Evolutionary conservation across 2,329 filamentous ascomycete species (phyloP).

Genomic region (Leptographium wingfieldii): DNA sequence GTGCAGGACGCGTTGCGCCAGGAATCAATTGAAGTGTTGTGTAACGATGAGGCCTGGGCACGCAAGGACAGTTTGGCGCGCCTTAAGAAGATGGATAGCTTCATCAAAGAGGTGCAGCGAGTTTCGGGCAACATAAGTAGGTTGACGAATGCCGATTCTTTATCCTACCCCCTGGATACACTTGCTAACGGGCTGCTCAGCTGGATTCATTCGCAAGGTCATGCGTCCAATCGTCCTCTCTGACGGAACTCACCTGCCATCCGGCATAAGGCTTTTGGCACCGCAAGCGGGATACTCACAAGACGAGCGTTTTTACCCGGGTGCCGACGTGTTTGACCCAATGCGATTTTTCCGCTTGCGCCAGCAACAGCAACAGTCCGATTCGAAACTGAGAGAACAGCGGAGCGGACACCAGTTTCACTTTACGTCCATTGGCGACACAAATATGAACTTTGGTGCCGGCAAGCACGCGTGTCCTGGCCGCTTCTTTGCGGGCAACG

Average conservation of each 20-base stretch:
- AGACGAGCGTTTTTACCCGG: constrained; percentile 26
- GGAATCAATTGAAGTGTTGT: constrained; percentile 31
- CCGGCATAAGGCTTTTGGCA: constrained; percentile 28
- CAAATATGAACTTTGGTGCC: constrained; percentile 33
- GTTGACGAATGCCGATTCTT: constrained; percentile 6
- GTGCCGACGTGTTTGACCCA: constrained; percentile 32
- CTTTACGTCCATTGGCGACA: constrained; percentile 28
- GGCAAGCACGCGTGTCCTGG: constrained; percentile 36
- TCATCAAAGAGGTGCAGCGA: constrained; percentile 32
- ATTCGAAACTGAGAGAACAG: background rate
- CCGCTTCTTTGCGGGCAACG: constrained; percentile 33
- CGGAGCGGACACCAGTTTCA: constrained; percentile 27
- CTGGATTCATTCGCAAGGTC: constrained; percentile 32
- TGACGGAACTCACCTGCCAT: constrained; percentile 29
- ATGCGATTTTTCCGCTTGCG: constrained; percentile 35
- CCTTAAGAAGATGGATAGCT: constrained; percentile 34
- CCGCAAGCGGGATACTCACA: constrained; percentile 28
- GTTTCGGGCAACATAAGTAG: constrained; percentile 29
- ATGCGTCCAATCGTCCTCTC: constrained; percentile 31
- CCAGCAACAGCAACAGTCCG: constrained; percentile 19
- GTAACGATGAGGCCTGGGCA: constrained; percentile 27
- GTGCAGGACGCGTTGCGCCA: constrained; percentile 33
- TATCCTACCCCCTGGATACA: background rate
- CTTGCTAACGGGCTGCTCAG: constrained; percentile 13
- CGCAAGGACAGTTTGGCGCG: constrained; percentile 30